These are phyloP conservation scores for Coemansia asiatica DNA, from an alignment of 192 early-diverging fungal genomes.

Conservation along the genomic window DNA sequence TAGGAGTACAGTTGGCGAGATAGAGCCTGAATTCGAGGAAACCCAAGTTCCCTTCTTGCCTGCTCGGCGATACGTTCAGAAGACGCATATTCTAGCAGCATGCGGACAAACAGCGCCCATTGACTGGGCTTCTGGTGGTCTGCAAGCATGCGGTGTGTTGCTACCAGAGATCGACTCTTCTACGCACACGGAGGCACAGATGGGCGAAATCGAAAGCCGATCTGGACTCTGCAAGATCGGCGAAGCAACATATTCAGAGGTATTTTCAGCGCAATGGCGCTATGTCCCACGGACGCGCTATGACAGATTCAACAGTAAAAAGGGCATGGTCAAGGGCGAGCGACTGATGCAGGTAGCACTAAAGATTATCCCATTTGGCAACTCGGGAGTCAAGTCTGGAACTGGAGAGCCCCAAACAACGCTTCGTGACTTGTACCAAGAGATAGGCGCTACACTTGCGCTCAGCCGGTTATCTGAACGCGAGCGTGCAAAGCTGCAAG, in stretches of 20 bases:
- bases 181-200: conserved; percentile 20
- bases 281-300: conserved; percentile 46
- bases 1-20: conserved; percentile 16
- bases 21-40: conserved; percentile 46
- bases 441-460: conserved; percentile 61
- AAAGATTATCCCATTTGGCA: conserved; percentile 81
- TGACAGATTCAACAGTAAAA: conserved; percentile 49
- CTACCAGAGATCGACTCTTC: conserved; percentile 28
- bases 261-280: conserved; percentile 60
- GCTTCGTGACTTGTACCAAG: conserved; percentile 63
- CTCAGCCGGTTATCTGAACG: conserved; percentile 55
- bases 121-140: conserved; percentile 45
- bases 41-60: conserved; percentile 50
- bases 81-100: conserved; percentile 47
- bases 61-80: conserved; percentile 48
- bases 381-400: conserved; percentile 37
- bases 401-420: conserved; percentile 53
- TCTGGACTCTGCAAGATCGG: conserved; percentile 68
- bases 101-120: conserved; percentile 54
- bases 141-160: conserved; percentile 46
- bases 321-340: conserved; percentile 42
- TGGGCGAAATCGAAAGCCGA: conserved; percentile 46
- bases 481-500: conserved; percentile 41
- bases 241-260: conserved; percentile 85
- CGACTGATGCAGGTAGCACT: conserved; percentile 65